Percentiles rank a stretch among this genome's conserved stretches.
phyloP scores from a whole-genome alignment of 352 stramenopile species.

The Globisporangium lucens region DNA sequence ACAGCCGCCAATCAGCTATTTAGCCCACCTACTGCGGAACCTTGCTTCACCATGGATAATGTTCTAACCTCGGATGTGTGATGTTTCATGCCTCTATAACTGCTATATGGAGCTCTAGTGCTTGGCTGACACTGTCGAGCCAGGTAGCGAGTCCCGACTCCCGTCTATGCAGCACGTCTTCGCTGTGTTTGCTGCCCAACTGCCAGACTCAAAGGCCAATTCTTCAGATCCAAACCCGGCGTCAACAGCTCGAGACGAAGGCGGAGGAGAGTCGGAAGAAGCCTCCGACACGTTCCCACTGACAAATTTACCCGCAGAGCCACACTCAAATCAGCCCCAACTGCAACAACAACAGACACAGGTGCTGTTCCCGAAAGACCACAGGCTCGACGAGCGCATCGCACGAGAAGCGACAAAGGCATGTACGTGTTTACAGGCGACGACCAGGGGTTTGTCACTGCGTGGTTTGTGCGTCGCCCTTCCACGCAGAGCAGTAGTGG shows the following conservation, averaged over 20 bases:
- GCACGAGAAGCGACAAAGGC: slow-evolving; percentile 20
- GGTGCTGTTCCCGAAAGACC: slow-evolving; percentile 17
- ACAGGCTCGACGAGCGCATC: slow-evolving; percentile 30
- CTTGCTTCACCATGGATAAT: no score
- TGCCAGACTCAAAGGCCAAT: neutral
- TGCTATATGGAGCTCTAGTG: slow-evolving; percentile 15
- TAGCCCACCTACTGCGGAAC: no score
- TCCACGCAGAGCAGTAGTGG: neutral
- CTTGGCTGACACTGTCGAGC: neutral
- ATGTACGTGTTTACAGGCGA: slow-evolving; percentile 43
- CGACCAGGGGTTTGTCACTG: slow-evolving; percentile 37
- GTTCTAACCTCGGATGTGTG: neutral
- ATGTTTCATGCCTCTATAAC: neutral
- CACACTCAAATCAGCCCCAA: neutral
- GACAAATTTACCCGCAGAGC: slow-evolving; percentile 5
- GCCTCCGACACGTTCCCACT: slow-evolving; percentile 9
- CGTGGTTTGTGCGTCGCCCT: slow-evolving; percentile 29
- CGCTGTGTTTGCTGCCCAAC: neutral
- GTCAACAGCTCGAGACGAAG: neutral
- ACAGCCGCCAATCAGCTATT: neutral
- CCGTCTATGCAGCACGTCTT: slow-evolving; percentile 14
- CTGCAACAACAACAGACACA: slow-evolving; percentile 18
- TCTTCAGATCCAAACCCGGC: neutral
- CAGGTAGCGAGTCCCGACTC: neutral
- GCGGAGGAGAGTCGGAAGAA: neutral